Base-by-base conservation (phyloP, 2,329 filamentous ascomycete species). In the Sphaceloma murrayae region DNA sequence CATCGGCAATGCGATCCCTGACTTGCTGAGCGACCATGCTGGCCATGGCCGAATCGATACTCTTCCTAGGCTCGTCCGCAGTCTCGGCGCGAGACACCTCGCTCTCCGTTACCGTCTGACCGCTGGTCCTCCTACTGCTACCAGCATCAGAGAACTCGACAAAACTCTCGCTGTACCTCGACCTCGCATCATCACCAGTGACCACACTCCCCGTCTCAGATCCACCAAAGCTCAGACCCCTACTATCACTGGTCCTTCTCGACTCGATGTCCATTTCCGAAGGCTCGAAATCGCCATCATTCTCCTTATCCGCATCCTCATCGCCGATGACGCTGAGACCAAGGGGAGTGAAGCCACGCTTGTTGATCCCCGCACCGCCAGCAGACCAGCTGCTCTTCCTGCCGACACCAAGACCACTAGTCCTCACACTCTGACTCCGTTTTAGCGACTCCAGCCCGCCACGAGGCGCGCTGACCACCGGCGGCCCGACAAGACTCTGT, bases 221-320 rank as follows among this genome's bases (percentile, higher is more conserved):
- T 7, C 13, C 11, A 16, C 19, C 21, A 9, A 17, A 40, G 36
- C 36, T 40, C 21, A 17, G n/a, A 5, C 16, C 36, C 3, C 36
- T 19, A 40, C 36, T 40, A 26, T 14, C 24, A 16, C 36, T 40
- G 10, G 36, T 40, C 24, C 42, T 34, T 24, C 31, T 18, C 33
- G 21, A 31, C 46, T 32, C 29, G 9, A 26, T 29, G n/a, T 40
- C 36, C 33, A 36, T 36, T 11, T 36, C 33, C 8, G 46, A 43
- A 26, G 33, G 30, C 26, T 48, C 46, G 17, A 38, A 48, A n/a
- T 69, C 67, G 8, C 56, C 56, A 16, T 66, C 65, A 48, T 72
- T 72, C 56, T 72, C 68, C 54, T 72, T 71, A 56, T 71, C 58
- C 29, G 39, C 48, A 5, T 45, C 22, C 49, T 47, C 29, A 48